Evolutionary conservation across 1,284 basidiomycete genomes (phyloP), one percentile per base, ranked within the genome.

Genomic region (Cutaneotrichosporon cutaneum): DNA sequence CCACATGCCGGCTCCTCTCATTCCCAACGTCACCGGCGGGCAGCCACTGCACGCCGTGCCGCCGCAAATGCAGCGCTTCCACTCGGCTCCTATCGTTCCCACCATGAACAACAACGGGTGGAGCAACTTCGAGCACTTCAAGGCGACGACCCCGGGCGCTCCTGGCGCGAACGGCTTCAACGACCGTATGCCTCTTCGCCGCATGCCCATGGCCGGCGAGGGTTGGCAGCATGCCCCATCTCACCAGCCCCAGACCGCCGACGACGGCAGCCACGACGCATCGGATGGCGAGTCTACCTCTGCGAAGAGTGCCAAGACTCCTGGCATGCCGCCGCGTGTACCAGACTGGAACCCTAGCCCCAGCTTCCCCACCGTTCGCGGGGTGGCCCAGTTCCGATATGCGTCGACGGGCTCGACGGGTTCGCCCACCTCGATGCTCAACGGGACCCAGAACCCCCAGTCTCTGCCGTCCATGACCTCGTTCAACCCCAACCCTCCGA

Each of bases 21-120:
- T 62, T 14, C 33, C 44, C 60, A 9, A 21, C 60, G 16, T 51
- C 30, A 44, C 44, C 4, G 45, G 56, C 5, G 47, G 32, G 18
- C 47, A 58, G 47, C 33, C 32, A 22, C 64, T 77, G 8, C 72
- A 75, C 55, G 70, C 66, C 22, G 72, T 73, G 9, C 75, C 76
- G 1, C 74, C 75, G 0, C 66, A 64, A n/a, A 62, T 77, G 51
- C 68, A 72, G 51, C 68, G 76, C 11, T 77, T 73, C 69, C 69
- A 76, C 62, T 74, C 73, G 9, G 61, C 73, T n/a, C 75, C 75
- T n/a, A 22, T 60, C 14, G 60, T 74, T 4, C 75, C 74, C 3
- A 73, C 73, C 16, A 48, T 72, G 11, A 66, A 54, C 54, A 44
- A 52, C 50, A 54, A 57, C 36, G 50, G 42, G 16, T 73, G 71